Conservation (phyloP, 1,284 basidiomycete species). For the Ustilago vetiveriae region DNA sequence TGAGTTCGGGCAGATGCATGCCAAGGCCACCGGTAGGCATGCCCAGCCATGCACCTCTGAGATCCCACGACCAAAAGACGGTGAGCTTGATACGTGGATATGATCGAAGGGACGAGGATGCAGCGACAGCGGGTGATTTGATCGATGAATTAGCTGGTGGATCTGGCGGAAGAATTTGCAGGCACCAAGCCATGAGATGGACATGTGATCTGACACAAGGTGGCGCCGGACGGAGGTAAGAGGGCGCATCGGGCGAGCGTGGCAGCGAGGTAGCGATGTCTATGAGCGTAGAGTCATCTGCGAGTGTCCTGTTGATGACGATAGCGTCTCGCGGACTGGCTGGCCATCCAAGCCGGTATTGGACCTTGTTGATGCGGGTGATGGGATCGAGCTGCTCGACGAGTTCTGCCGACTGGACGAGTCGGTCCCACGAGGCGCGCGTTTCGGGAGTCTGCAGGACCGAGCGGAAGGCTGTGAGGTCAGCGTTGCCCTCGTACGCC, state of each 20-base stretch:
- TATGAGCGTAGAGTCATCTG: constrained; percentile 74
- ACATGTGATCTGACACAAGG: constrained; percentile 93
- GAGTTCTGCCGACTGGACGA: constrained; percentile 83
- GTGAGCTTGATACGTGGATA: constrained; percentile 71
- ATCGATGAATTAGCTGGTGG: constrained; percentile 63
- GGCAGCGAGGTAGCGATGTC: constrained; percentile 95
- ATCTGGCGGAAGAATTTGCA: constrained; percentile 74
- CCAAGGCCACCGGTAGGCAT: constrained; percentile 59
- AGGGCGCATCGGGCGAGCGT: constrained; percentile 87
- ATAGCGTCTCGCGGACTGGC: constrained; percentile 73
- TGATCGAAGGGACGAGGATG: constrained; percentile 15
- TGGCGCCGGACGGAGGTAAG: constrained; percentile 89
- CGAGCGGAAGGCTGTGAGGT: constrained; percentile 82
- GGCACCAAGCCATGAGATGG: constrained; percentile 88
- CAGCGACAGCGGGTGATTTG: constrained; percentile 1
- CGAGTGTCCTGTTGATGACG: constrained; percentile 42
- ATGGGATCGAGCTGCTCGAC: constrained; percentile 86
- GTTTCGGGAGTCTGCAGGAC: constrained; percentile 85
- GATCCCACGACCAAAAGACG: constrained; percentile 94
- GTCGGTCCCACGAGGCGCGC: constrained; percentile 79
- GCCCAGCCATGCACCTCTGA: constrained; percentile 80
- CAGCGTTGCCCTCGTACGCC: constrained; percentile 73
- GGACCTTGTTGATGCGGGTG: constrained; percentile 86
- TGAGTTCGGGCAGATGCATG: constrained; percentile 79
- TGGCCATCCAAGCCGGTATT: constrained; percentile 93